Evolutionary conservation across 306 rosid species (phyloP).

Genomic region (Acacia crassicarpa): DNA sequence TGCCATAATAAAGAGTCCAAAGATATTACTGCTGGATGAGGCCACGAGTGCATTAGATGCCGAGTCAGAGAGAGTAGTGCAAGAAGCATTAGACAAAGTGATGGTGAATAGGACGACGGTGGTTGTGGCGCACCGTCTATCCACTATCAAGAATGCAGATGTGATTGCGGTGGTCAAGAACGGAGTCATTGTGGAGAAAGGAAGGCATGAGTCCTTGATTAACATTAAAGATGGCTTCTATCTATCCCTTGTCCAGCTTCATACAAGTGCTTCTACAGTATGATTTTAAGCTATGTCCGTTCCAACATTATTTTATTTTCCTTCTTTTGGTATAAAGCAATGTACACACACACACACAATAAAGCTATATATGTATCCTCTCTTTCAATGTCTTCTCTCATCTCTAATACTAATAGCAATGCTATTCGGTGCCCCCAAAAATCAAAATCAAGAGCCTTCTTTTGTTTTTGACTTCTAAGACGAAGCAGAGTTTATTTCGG

Average conservation of each 20-base stretch:
- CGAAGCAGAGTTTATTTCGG: too few relatives aligned
- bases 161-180: constrained; percentile 70
- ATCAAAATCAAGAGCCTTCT: too few relatives aligned
- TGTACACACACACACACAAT: too few relatives aligned
- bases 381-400: neutral
- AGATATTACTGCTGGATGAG: constrained; percentile 70
- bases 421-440: neutral
- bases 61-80: constrained; percentile 79
- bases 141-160: constrained; percentile 77
- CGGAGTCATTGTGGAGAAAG: constrained; percentile 73
- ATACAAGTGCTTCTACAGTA: constrained; percentile 42
- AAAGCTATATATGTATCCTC: too few relatives aligned
- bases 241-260: constrained; percentile 71
- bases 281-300: neutral
- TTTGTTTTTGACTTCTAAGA: too few relatives aligned
- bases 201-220: constrained; percentile 61
- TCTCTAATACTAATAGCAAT: neutral
- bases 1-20: constrained; percentile 71
- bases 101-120: constrained; percentile 69
- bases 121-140: constrained; percentile 71
- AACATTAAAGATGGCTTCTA: constrained; percentile 57
- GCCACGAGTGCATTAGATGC: constrained; percentile 86
- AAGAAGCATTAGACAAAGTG: constrained; percentile 74
- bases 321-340: neutral
- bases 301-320: neutral